Evolutionary conservation across 148 eudicot species (phyloP).

Genomic region (Fagopyrum homotropicum): DNA sequence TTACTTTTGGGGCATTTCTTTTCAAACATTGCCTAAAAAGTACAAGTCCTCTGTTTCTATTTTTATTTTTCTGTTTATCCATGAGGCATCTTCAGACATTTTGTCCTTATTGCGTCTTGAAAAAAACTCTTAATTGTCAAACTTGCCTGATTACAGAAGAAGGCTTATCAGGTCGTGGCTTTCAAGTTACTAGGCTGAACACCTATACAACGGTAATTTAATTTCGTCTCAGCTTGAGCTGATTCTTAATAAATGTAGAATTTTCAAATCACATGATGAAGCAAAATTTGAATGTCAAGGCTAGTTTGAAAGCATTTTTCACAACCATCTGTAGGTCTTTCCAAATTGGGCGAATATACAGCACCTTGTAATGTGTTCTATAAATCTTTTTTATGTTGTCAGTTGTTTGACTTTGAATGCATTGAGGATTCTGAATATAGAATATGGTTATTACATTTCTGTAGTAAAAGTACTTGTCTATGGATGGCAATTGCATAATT

Average conservation of each 20-base stretch:
- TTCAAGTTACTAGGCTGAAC: constrained; percentile 80
- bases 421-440: background rate
- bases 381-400: background rate
- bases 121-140: constrained; percentile 1
- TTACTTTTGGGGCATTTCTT: background rate
- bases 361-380: background rate
- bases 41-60: background rate
- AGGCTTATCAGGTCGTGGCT: constrained; percentile 79
- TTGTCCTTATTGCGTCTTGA: background rate
- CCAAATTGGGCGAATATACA: background rate
- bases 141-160: constrained; percentile 45
- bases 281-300: background rate
- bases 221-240: background rate
- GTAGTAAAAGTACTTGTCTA: background rate
- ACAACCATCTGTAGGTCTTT: background rate
- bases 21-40: background rate
- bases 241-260: too few relatives aligned
- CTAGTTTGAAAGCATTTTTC: background rate
- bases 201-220: constrained; percentile 80
- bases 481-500: background rate
- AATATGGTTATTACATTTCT: background rate
- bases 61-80: background rate
- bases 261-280: background rate
- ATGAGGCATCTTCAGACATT: background rate
- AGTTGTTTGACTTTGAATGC: background rate